Evolutionary conservation across 352 stramenopile genomes (phyloP).

Genomic region (Poterioochromonas sp.): DNA sequence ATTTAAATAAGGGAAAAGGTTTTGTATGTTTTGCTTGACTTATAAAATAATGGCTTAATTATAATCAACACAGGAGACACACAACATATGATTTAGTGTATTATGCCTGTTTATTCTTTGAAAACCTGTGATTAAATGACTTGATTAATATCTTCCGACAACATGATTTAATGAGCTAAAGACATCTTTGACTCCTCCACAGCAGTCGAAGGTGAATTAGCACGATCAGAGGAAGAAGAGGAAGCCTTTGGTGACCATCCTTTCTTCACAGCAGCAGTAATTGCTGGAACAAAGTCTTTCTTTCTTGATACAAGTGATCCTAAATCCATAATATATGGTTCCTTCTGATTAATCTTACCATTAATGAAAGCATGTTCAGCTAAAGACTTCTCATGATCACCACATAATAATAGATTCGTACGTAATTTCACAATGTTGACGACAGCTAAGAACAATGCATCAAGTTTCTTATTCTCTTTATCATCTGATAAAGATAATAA

Average conservation of each 20-base stretch:
- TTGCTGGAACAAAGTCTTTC: slow-evolving; percentile 38
- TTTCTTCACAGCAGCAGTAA: slow-evolving; percentile 26
- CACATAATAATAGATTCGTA: slow-evolving; percentile 47
- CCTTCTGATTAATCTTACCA: background rate
- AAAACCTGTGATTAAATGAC: too few relatives aligned
- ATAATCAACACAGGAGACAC: too few relatives aligned
- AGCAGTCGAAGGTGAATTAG: too few relatives aligned
- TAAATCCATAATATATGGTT: slow-evolving; percentile 17
- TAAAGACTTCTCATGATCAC: slow-evolving; percentile 44
- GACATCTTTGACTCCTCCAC: too few relatives aligned
- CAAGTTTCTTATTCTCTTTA: slow-evolving; percentile 43
- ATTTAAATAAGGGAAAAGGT: too few relatives aligned
- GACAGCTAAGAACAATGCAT: slow-evolving; percentile 50
- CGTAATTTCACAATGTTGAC: slow-evolving; percentile 56
- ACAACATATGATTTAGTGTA: too few relatives aligned
- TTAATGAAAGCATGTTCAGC: slow-evolving; percentile 47
- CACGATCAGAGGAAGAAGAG: too few relatives aligned
- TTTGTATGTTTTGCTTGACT: too few relatives aligned
- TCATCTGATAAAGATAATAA: slow-evolving; percentile 47
- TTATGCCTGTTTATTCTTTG: too few relatives aligned
- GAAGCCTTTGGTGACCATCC: slow-evolving; percentile 9
- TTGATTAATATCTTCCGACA: too few relatives aligned
- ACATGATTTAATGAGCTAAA: too few relatives aligned
- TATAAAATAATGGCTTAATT: too few relatives aligned
- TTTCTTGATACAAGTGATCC: slow-evolving; percentile 38